Percentiles rank a stretch among this genome's conserved stretches.
These are phyloP conservation scores for Geosmithia morbida DNA, from an alignment of 2,329 filamentous ascomycete species.

Conservation along the genomic window DNA sequence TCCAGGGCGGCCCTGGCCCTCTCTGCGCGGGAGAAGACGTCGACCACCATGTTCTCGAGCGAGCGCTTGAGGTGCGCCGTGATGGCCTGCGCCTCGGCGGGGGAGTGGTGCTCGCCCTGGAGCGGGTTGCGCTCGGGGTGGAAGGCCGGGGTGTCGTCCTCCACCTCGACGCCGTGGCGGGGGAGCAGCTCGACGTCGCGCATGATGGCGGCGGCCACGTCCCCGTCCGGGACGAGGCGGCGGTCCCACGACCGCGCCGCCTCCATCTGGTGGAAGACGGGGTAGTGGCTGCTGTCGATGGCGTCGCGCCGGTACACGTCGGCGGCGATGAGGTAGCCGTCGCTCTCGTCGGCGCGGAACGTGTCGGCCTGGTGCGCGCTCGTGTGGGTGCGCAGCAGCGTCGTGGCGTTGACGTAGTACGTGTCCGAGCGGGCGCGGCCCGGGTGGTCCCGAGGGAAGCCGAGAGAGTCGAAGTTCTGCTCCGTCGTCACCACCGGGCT, in stretches of 20 bases:
- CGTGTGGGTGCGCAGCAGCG: conserved; percentile 83
- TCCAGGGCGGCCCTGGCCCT: conserved; percentile 24
- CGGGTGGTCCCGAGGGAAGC: conserved; percentile 77
- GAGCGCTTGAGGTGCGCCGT: conserved; percentile 77
- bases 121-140: conserved; percentile 72
- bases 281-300: conserved; percentile 89
- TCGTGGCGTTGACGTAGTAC: conserved; percentile 81
- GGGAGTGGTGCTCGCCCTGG: conserved; percentile 55
- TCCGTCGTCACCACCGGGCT: conserved; percentile 70
- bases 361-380: conserved; percentile 82
- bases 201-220: conserved; percentile 51
- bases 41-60: conserved; percentile 77
- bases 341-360: conserved; percentile 56
- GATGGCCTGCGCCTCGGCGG: conserved; percentile 69
- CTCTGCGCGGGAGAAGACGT: conserved; percentile 71
- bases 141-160: conserved; percentile 69
- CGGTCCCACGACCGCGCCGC: conserved; percentile 84
- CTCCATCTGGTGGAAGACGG: conserved; percentile 98
- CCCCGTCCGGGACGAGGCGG: conserved; percentile 35
- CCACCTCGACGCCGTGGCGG: conserved; percentile 58
- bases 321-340: conserved; percentile 80
- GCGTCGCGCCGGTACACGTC: conserved; percentile 95
- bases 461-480: conserved; percentile 95
- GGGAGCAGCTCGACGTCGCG: conserved; percentile 59
- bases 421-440: conserved; percentile 82